These are phyloP conservation scores for Plasmodium coatneyi DNA, from an alignment of 169 alveolate species.

Conservation along the genomic window DNA sequence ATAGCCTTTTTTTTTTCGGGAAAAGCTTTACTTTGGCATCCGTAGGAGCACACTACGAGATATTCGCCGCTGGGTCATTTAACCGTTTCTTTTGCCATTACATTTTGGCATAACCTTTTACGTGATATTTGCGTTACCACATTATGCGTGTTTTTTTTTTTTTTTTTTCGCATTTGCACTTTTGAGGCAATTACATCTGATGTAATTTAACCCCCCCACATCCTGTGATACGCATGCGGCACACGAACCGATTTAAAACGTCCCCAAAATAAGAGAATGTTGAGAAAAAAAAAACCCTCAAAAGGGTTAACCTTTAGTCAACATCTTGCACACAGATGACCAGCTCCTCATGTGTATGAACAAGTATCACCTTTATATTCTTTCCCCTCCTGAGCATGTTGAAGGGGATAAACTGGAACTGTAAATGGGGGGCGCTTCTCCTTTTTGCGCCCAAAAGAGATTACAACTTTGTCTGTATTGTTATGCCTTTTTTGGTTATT, in stretches of 20 bases:
- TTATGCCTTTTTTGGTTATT: neutral
- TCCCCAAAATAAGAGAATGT: neutral
- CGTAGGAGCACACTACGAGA: neutral
- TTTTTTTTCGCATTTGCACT: neutral
- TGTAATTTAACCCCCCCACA: neutral
- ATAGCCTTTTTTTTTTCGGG: neutral
- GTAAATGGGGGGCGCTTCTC: neutral
- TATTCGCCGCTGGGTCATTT: neutral
- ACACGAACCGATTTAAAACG: neutral
- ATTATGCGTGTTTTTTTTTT: no score
- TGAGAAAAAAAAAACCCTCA: neutral
- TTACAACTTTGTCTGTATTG: neutral
- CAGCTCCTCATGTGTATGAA: neutral
- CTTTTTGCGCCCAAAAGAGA: neutral
- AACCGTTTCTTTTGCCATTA: neutral
- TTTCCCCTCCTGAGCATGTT: neutral
- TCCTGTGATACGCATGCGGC: neutral
- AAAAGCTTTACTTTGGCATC: neutral
- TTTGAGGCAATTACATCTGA: neutral
- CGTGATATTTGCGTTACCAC: neutral
- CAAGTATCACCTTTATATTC: neutral
- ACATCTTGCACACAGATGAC: neutral
- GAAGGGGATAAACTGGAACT: neutral
- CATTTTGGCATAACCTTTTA: neutral
- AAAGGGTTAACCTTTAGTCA: neutral